A percentile compares a stretch with the other conserved stretches of the same genome.
Conservation (phyloP, 2,329 filamentous ascomycete species). For the Akanthomyces lecanii region DNA sequence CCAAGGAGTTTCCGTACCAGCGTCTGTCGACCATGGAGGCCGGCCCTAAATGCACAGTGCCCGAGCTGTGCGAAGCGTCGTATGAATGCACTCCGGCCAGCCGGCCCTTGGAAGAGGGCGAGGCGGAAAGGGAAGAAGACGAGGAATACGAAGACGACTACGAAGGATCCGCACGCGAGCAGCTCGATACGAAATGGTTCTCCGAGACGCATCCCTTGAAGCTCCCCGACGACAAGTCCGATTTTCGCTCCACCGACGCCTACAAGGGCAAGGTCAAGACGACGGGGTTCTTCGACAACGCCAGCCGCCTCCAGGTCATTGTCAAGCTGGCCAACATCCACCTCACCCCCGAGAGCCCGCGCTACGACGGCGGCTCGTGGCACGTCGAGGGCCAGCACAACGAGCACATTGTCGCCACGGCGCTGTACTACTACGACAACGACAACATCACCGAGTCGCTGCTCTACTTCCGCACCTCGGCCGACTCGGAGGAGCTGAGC, state of each 20-base stretch:
- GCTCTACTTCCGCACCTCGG: conserved; percentile 46
- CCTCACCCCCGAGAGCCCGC: conserved; percentile 53
- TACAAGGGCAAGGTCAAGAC: conserved; percentile 16
- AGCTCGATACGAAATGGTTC: conserved; percentile 25
- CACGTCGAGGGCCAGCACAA: conserved; percentile 55
- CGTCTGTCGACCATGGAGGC: conserved; percentile 24
- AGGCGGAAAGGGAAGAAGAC: conserved; percentile 18
- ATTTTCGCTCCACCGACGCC: conserved; percentile 23
- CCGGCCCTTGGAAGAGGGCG: conserved; percentile 25
- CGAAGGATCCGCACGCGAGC: conserved; percentile 21
- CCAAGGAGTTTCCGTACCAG: conserved; percentile 24
- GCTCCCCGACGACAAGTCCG: conserved; percentile 20
- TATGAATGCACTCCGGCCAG: conserved; percentile 19
- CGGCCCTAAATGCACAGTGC: neutral
- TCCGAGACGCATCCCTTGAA: conserved; percentile 23
- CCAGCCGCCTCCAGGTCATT: conserved; percentile 52
- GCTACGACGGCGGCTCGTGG: conserved; percentile 50
- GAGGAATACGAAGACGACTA: conserved; percentile 22
- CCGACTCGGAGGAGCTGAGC: conserved; percentile 29
- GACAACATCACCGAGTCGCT: conserved; percentile 54
- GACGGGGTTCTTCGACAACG: conserved; percentile 29
- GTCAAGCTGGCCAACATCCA: conserved; percentile 60
- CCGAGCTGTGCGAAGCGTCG: neutral
- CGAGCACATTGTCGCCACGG: conserved; percentile 60
- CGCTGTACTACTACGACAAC: conserved; percentile 57